Conservation (phyloP, 768 basidiomycete species). For the Tremella yokohamensis region DNA sequence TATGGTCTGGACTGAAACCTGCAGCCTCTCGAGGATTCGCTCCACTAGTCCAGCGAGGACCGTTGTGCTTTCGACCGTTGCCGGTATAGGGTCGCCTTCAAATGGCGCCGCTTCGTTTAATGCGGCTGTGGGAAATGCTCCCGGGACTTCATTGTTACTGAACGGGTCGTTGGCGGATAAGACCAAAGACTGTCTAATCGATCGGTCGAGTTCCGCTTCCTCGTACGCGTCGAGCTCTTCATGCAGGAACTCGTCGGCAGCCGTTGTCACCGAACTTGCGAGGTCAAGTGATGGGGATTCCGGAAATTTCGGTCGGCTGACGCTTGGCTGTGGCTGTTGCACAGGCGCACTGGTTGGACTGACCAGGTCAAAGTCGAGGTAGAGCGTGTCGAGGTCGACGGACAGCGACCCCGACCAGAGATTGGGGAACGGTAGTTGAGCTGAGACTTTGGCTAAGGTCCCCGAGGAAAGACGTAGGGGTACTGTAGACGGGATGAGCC, state of each 20-base stretch:
- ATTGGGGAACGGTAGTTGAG: conserved; percentile 61
- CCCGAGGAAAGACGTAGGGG: conserved; percentile 71
- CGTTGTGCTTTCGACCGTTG: conserved; percentile 43
- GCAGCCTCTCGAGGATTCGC: conserved; percentile 46
- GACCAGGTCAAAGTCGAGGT: conserved; percentile 32
- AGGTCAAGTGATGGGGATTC: conserved; percentile 54
- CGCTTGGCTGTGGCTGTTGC: conserved; percentile 20
- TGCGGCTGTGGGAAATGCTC: conserved; percentile 28
- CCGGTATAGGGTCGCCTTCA: conserved; percentile 13
- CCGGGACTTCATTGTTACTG: conserved; percentile 27
- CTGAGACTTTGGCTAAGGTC: conserved; percentile 68
- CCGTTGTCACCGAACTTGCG: conserved; percentile 73
- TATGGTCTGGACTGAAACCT: conserved; percentile 44
- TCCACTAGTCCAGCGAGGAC: conserved; percentile 51
- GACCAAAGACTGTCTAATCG: conserved; percentile 58
- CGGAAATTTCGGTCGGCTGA: conserved; percentile 14
- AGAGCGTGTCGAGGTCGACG: conserved; percentile 39
- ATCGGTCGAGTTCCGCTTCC: conserved; percentile 66
- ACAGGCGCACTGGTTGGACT: conserved; percentile 46
- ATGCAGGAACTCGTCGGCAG: conserved; percentile 81
- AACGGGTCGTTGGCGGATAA: conserved; percentile 37
- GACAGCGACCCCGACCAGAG: conserved; percentile 41
- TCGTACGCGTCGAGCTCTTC: conserved; percentile 71
- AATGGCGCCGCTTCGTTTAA: not conserved
- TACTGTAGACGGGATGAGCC: conserved; percentile 58